Conservation (phyloP, 495 filamentous ascomycete species). For the Penicillium waksmanii region DNA sequence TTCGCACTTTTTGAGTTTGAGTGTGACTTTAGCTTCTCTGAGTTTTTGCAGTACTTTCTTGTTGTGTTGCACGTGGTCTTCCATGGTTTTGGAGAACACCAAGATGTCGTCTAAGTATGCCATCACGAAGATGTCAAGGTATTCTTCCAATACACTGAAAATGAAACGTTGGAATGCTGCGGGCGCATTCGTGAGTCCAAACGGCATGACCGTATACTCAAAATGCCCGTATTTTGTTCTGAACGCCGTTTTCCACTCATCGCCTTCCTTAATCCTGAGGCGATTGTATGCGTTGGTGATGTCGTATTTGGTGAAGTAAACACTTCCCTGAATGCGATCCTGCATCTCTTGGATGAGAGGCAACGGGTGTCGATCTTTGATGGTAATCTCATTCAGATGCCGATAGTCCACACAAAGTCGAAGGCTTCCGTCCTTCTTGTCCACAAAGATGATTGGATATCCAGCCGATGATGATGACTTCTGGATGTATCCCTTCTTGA, state of each 20-base stretch:
- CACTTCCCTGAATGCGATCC: constrained; percentile 18
- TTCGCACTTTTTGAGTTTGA: background rate
- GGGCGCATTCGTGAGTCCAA: constrained; percentile 19
- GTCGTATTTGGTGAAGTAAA: constrained; percentile 28
- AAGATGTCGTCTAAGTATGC: constrained; percentile 42
- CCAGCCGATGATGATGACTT: constrained; percentile 16
- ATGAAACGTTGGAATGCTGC: constrained; percentile 37
- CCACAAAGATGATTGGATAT: constrained; percentile 24
- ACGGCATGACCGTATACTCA: constrained; percentile 28
- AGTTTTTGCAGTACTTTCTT: background rate
- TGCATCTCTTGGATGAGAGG: constrained; percentile 18
- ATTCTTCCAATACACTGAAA: constrained; percentile 28
- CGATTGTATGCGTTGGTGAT: constrained; percentile 16
- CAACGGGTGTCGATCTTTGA: constrained; percentile 27
- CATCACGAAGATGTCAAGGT: constrained; percentile 28
- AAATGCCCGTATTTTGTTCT: constrained; percentile 30
- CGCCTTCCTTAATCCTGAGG: constrained; percentile 10
- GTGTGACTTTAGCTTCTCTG: background rate
- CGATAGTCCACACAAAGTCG: constrained; percentile 27
- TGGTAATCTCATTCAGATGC: constrained; percentile 23
- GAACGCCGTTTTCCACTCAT: constrained; percentile 42
- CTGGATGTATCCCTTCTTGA: constrained; percentile 19
- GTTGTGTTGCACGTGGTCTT: background rate
- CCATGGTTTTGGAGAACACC: constrained; percentile 22
- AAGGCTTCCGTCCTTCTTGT: constrained; percentile 1